Evolutionary conservation across 1,284 basidiomycete genomes (phyloP), one percentile per base, ranked within the genome.

Genomic region (Sanghuangporus baumii): DNA sequence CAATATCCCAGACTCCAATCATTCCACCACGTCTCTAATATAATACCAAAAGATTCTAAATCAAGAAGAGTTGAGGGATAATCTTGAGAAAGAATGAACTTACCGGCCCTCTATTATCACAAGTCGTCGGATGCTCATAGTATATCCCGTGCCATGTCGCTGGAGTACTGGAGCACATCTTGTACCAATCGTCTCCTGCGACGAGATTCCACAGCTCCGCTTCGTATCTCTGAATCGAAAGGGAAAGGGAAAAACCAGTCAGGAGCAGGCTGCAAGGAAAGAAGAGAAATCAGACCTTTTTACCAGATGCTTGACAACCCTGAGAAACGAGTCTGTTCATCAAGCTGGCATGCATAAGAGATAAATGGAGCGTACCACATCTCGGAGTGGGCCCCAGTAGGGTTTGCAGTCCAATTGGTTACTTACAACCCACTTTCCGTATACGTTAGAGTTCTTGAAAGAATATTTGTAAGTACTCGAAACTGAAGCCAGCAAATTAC

Each of bases 1-100:
- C 59, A 16, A 41, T 34, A 14, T 60, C 59, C 59, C 59, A 60
- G 9, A 60, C 37, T n/a, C 59, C 59, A 31, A 31, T 60, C 59
- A 60, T 60, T 41, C 20, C 26, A 2, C 26, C 26, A 12, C 58
- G 34, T 31, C 23, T 40, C 50, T 47, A 31, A 38, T 8, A 51
- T 46, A 16, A 59, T 51, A 6, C 36, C 18, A 48, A 48, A 60
- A 5, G n/a, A 60, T 16, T 26, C n/a, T 55, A 46, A 26, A 23
- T 55, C 6, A 41, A 7, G 6, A 46, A n/a, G 43, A 16, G 16
- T 20, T n/a, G 43, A 18, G 16, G 12, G 20, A 18, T n/a, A 46
- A 46, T 1, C 16, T 16, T 3, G 20, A n/a, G 43, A n/a, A 31
- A 5, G 26, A 31, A 4, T 31, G 26, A 7, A 46, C 43, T 46